phyloP scores from a whole-genome alignment of 805 yeast species.

The Candida tibetensis region DNA sequence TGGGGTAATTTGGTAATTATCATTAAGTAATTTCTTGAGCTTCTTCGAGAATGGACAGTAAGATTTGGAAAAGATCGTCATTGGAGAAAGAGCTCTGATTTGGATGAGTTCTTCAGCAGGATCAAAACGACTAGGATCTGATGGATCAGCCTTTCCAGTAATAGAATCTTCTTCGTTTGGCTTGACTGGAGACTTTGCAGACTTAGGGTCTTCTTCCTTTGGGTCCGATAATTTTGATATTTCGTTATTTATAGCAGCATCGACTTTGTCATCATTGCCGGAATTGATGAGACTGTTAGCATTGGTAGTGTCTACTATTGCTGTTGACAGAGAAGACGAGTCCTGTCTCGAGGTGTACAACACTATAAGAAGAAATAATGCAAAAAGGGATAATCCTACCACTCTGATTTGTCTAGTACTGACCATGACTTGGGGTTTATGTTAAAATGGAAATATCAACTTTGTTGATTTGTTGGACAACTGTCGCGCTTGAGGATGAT shows the following conservation, averaged over 20 bases:
- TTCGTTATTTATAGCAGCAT: constrained; percentile 39
- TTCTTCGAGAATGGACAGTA: constrained; percentile 75
- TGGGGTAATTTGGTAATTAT: constrained; percentile 70
- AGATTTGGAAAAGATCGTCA: constrained; percentile 54
- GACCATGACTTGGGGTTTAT: constrained; percentile 5
- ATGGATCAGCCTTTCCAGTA: constrained; percentile 2
- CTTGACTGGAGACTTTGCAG: constrained; percentile 10
- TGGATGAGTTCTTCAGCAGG: constrained; percentile 45
- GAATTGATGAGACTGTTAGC: constrained; percentile 30
- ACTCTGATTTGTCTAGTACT: constrained; percentile 8
- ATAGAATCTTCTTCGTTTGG: constrained; percentile 9
- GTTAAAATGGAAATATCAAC: too few relatives aligned
- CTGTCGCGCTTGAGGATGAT: too few relatives aligned
- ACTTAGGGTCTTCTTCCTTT: constrained; percentile 1
- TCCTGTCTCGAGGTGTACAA: constrained; percentile 4
- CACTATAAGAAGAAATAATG: constrained; percentile 5
- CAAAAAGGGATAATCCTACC: constrained; percentile 4
- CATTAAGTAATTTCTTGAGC: constrained; percentile 63
- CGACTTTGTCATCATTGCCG: constrained; percentile 33
- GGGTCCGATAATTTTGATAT: constrained; percentile 20
- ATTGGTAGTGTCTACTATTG: background rate
- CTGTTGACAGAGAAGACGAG: background rate
- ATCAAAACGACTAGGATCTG: constrained; percentile 20
- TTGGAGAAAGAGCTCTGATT: constrained; percentile 61
- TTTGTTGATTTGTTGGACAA: too few relatives aligned